Evolutionary conservation across 2,329 filamentous ascomycete genomes (phyloP).

Genomic region (Nemania sp.): DNA sequence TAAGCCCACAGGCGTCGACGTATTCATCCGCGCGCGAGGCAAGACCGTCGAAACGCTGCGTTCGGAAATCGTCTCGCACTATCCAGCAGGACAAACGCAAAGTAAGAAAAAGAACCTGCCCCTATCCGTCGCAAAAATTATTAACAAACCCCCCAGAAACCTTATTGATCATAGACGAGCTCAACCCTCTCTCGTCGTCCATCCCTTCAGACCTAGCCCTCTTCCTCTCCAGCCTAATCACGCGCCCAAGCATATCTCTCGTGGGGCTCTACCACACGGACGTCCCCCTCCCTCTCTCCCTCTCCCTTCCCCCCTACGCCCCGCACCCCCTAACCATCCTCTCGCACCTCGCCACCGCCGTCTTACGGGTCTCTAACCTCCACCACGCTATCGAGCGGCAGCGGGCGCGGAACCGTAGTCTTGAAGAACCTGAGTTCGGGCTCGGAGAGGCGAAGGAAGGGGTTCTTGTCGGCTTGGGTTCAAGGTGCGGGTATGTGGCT

Average conservation of each 20-base stretch:
- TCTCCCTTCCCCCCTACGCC: slow-evolving; percentile 53
- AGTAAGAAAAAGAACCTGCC: slow-evolving; percentile 45
- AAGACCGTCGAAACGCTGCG: slow-evolving; percentile 60
- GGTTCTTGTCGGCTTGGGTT: slow-evolving; percentile 67
- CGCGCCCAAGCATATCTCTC: slow-evolving; percentile 70
- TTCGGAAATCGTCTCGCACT: slow-evolving; percentile 61
- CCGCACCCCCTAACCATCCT: slow-evolving; percentile 74
- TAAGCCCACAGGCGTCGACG: slow-evolving; percentile 65
- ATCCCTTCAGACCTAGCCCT: slow-evolving; percentile 61
- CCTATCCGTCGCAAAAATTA: not conserved
- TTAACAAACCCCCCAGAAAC: slow-evolving; percentile 52
- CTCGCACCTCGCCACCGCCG: slow-evolving; percentile 83
- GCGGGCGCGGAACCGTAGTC: slow-evolving; percentile 73
- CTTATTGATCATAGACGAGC: slow-evolving; percentile 78
- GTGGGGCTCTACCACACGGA: slow-evolving; percentile 83
- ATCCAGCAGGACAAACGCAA: slow-evolving; percentile 46
- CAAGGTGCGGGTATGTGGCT: slow-evolving; percentile 40
- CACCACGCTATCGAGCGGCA: slow-evolving; percentile 74
- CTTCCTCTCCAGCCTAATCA: slow-evolving; percentile 70
- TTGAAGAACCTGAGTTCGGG: slow-evolving; percentile 77
- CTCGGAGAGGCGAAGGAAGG: slow-evolving; percentile 78
- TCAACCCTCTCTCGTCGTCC: slow-evolving; percentile 66
- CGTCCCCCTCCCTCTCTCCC: slow-evolving; percentile 58
- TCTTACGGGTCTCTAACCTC: slow-evolving; percentile 74
- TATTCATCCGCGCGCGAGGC: slow-evolving; percentile 67